These are phyloP conservation scores for Phragmites australis DNA, from an alignment of 176 grass and related monocot species.

Conservation along the genomic window DNA sequence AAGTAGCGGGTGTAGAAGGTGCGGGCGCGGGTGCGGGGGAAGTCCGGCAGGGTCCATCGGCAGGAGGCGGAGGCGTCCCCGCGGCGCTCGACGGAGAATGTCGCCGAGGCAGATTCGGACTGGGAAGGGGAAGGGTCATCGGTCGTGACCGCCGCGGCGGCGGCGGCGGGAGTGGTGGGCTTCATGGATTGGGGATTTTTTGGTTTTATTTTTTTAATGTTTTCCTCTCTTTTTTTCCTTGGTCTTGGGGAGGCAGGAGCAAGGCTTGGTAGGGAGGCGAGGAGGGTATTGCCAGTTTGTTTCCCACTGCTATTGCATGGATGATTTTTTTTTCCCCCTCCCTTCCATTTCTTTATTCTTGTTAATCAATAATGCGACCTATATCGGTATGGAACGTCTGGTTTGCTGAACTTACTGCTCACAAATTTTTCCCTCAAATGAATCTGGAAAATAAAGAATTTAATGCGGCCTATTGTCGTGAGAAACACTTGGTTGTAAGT, in stretches of 20 bases:
- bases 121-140: conserved; percentile 52
- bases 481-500: not conserved
- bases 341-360: not conserved
- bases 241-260: conserved; percentile 23
- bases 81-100: conserved; percentile 69
- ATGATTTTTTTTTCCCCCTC: not conserved
- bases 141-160: conserved; percentile 28
- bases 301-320: not conserved
- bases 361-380: not conserved
- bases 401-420: not conserved
- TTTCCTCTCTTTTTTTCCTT: conserved; percentile 20
- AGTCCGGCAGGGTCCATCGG: conserved; percentile 84
- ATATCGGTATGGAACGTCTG: not conserved
- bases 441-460: not conserved
- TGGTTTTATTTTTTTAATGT: conserved; percentile 21
- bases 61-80: conserved; percentile 73
- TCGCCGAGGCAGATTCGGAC: conserved; percentile 32
- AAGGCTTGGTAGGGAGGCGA: not conserved
- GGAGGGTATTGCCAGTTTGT: not conserved
- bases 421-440: not conserved
- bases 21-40: conserved; percentile 68
- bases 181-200: conserved; percentile 72
- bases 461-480: too few relatives aligned
- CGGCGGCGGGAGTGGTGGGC: conserved; percentile 43
- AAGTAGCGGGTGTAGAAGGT: conserved; percentile 93